phyloP scores from a whole-genome alignment of 2,329 filamentous ascomycete species.

The Amauroascus verrucosus region DNA sequence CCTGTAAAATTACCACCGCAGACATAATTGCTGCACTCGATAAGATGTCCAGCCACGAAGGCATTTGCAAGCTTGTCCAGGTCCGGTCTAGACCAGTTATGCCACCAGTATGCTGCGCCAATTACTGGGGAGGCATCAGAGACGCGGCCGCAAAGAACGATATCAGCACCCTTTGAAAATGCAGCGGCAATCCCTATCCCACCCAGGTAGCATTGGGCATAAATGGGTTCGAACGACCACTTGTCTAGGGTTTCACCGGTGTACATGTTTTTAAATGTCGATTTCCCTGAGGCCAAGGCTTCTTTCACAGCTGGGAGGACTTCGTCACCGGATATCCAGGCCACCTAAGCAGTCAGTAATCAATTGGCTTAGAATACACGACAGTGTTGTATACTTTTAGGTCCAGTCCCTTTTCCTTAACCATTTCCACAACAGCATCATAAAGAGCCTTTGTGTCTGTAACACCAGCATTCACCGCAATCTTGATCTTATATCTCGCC shows the following conservation, averaged over 20 bases:
- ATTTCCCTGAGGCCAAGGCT: conserved; percentile 25
- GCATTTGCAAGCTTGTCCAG: conserved; percentile 34
- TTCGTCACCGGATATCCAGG: conserved; percentile 42
- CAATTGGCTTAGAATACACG: background rate
- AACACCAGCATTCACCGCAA: conserved; percentile 39
- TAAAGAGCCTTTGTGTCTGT: conserved; percentile 35
- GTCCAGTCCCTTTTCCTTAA: conserved; percentile 31
- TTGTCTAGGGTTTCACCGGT: conserved; percentile 28
- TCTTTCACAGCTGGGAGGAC: conserved; percentile 29
- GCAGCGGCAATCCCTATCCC: conserved; percentile 33
- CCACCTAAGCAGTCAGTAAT: conserved; percentile 26
- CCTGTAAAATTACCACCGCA: conserved; percentile 38
- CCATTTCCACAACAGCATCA: conserved; percentile 30
- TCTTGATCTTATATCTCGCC: conserved; percentile 33
- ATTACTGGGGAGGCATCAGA: conserved; percentile 38
- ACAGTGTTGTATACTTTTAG: conserved; percentile 28
- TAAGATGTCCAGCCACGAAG: conserved; percentile 32
- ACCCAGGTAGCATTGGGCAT: conserved; percentile 30
- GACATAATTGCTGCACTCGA: conserved; percentile 36
- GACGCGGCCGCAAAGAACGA: conserved; percentile 38
- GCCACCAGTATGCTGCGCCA: conserved; percentile 35
- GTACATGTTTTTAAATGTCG: conserved; percentile 34
- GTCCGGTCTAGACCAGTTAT: conserved; percentile 32
- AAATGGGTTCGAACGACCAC: conserved; percentile 31
- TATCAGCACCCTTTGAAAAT: conserved; percentile 34